Conservation (phyloP, 495 filamentous ascomycete species). For the Neurospora tetrasperma region DNA sequence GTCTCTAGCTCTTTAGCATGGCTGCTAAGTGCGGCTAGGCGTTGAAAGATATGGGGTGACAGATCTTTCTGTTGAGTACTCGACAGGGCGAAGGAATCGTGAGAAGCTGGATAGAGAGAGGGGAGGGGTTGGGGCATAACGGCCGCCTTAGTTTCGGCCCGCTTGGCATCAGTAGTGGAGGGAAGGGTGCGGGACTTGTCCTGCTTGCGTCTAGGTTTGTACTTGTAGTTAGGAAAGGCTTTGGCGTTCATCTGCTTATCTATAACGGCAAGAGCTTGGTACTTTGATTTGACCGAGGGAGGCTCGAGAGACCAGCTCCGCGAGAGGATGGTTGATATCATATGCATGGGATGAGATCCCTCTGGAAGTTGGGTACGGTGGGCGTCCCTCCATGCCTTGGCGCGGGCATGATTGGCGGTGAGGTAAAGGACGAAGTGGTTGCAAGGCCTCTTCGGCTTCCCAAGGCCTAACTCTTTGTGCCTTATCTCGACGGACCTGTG, state of each 20-base stretch:
- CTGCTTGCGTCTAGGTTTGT: neutral
- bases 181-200: neutral
- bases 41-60: neutral
- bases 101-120: neutral
- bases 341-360: neutral
- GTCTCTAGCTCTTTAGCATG: neutral
- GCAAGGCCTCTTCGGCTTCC: neutral
- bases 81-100: neutral
- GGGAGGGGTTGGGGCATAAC: neutral
- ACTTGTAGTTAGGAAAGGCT: neutral
- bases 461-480: neutral
- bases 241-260: neutral
- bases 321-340: neutral
- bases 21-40: neutral
- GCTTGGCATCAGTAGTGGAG: neutral
- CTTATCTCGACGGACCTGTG: neutral
- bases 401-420: neutral
- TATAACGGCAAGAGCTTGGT: neutral
- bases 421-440: neutral
- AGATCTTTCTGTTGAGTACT: neutral
- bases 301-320: neutral
- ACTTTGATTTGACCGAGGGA: neutral
- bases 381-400: neutral
- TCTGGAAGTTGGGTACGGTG: neutral
- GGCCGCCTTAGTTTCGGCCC: neutral